These are phyloP conservation scores for Phycomyces nitens DNA, from an alignment of 192 early-diverging fungal species.

Conservation along the genomic window DNA sequence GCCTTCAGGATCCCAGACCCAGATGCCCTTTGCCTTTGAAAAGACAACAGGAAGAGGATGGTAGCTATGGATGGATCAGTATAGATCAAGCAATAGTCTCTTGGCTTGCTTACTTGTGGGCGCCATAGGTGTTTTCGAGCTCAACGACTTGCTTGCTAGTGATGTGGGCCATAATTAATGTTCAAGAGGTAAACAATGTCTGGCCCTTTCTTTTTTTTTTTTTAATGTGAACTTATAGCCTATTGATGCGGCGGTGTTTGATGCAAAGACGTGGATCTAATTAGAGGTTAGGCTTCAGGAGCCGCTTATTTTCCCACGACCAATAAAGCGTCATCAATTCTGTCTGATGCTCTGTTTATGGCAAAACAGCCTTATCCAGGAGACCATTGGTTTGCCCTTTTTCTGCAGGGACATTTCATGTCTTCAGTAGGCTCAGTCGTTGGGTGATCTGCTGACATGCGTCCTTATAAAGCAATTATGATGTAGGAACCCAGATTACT, in stretches of 20 bases:
- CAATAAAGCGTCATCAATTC: background rate
- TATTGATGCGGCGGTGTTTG: too few species aligned
- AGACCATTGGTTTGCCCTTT: too few species aligned
- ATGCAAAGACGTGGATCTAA: too few species aligned
- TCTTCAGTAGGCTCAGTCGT: too few species aligned
- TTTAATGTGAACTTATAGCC: too few species aligned
- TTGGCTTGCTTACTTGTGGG: constrained; percentile 74
- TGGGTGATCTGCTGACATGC: too few species aligned
- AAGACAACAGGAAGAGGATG: constrained; percentile 96
- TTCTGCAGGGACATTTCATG: too few species aligned
- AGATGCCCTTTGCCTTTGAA: constrained; percentile 77
- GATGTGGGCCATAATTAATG: constrained; percentile 6
- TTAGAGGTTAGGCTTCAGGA: too few species aligned
- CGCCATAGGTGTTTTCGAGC: constrained; percentile 84
- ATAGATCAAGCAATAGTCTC: background rate
- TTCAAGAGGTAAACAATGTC: too few species aligned
- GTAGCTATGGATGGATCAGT: constrained; percentile 55
- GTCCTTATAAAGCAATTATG: too few species aligned
- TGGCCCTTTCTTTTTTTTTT: too few species aligned
- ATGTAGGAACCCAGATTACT: too few species aligned
- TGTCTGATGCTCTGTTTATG: background rate
- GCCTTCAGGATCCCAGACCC: constrained; percentile 94
- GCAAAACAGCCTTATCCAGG: background rate
- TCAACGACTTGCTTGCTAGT: constrained; percentile 53
- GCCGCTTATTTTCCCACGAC: background rate